Evolutionary conservation across 163 green algal species (phyloP).

Genomic region (Scenedesmus sp.): DNA sequence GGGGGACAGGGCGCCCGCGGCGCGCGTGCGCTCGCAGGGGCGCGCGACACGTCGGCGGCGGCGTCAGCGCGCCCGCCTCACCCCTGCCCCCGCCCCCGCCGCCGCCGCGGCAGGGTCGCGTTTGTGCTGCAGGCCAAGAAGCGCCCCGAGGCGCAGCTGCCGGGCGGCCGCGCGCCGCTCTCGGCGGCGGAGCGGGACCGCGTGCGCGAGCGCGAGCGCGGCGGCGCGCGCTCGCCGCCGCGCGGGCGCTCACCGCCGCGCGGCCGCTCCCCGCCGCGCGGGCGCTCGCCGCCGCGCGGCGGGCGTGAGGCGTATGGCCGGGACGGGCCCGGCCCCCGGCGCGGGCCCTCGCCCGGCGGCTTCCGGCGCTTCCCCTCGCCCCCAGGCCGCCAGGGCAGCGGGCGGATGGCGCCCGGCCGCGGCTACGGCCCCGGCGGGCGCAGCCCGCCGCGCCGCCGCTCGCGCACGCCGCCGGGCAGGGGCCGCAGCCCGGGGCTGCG

Average conservation of each 20-base stretch:
- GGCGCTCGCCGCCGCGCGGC: not conserved
- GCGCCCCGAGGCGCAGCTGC: conserved; percentile 33
- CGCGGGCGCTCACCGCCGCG: not conserved
- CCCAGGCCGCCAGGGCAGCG: not conserved
- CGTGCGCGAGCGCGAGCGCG: conserved; percentile 8
- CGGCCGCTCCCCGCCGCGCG: conserved; percentile 12
- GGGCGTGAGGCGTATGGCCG: not conserved
- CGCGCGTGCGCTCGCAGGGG: not conserved
- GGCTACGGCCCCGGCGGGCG: not conserved
- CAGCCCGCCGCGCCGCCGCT: conserved; percentile 12
- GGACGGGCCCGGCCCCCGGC: not conserved
- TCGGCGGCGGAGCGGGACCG: not conserved
- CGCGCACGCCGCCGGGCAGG: not conserved
- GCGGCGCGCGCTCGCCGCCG: not conserved
- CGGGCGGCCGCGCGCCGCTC: not conserved
- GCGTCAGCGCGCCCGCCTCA: too few relatives aligned
- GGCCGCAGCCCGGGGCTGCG: conserved; percentile 1
- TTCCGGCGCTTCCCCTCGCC: too few relatives aligned
- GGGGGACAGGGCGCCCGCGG: not conserved
- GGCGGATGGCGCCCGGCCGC: not conserved
- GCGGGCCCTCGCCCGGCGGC: too few relatives aligned
- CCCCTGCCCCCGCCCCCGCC: not conserved
- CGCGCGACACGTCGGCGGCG: too few relatives aligned
- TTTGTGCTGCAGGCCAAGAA: conserved; percentile 41
- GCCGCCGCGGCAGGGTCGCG: conserved; percentile 24